A percentile compares a stretch with the other conserved stretches of the same genome.
These are phyloP conservation scores for Puccinia polysora DNA, from an alignment of 1,284 basidiomycete species.

Conservation along the genomic window DNA sequence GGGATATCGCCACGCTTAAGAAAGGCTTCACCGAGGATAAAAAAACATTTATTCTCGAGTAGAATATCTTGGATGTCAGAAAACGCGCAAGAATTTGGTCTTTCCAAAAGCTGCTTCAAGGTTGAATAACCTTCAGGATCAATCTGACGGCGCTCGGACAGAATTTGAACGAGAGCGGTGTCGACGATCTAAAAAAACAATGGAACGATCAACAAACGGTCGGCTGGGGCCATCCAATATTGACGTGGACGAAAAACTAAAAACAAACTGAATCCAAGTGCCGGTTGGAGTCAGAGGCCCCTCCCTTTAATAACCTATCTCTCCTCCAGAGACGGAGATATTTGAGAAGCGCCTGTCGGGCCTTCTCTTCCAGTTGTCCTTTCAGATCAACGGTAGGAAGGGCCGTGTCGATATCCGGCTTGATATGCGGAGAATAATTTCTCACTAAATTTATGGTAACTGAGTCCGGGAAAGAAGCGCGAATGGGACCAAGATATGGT, in stretches of 20 bases:
- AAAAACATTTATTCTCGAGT: constrained; percentile 59
- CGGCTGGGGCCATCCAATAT: constrained; percentile 35
- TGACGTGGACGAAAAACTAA: constrained; percentile 8
- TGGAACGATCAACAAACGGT: constrained; percentile 26
- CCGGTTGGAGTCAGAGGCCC: constrained; percentile 46
- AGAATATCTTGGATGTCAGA: constrained; percentile 65
- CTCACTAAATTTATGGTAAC: constrained; percentile 78
- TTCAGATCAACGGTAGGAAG: constrained; percentile 65
- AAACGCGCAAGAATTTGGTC: constrained; percentile 61
- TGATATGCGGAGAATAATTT: constrained; percentile 78
- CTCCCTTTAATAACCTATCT: constrained; percentile 49
- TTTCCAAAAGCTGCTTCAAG: constrained; percentile 62
- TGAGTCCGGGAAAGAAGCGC: constrained; percentile 54
- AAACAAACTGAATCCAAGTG: constrained; percentile 54
- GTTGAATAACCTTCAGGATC: constrained; percentile 55
- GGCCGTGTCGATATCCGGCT: constrained; percentile 65
- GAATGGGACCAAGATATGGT: constrained; percentile 36
- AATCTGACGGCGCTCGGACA: constrained; percentile 63
- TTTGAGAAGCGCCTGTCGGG: constrained; percentile 64
- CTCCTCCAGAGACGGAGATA: constrained; percentile 61
- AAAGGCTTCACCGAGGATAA: constrained; percentile 65
- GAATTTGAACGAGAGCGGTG: constrained; percentile 71
- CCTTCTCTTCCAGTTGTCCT: constrained; percentile 61
- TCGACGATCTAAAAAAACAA: constrained; percentile 63
- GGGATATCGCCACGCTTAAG: constrained; percentile 60